phyloP scores from a whole-genome alignment of 345 rosid genomes.

The Lepidium aucheri region DNA sequence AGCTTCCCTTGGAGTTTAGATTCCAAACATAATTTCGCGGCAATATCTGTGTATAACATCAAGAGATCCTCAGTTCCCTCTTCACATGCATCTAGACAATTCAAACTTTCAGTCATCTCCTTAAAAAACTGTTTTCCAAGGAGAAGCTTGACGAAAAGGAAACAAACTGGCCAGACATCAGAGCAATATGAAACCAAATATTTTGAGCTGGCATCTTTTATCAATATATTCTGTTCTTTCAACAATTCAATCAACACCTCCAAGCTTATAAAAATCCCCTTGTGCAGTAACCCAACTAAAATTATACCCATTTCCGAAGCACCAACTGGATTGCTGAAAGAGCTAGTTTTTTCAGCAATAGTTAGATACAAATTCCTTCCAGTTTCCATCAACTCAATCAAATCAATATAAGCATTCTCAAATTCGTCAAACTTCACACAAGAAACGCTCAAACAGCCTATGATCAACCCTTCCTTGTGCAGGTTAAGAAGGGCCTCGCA shows the following conservation, averaged over 20 bases:
- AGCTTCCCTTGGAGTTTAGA: conserved; percentile 30
- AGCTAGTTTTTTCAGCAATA: conserved; percentile 23
- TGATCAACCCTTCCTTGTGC: conserved; percentile 44
- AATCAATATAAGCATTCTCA: conserved; percentile 50
- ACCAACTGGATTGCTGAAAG: conserved; percentile 25
- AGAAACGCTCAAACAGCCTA: conserved; percentile 49
- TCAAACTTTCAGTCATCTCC: conserved; percentile 32
- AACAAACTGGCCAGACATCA: conserved; percentile 75
- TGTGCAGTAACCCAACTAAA: conserved; percentile 28
- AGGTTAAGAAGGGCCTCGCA: conserved; percentile 57
- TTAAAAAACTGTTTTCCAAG: conserved; percentile 39
- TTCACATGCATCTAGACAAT: conserved; percentile 15
- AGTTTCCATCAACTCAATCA: conserved; percentile 38
- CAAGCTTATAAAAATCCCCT: conserved; percentile 47
- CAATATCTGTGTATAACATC: conserved; percentile 27
- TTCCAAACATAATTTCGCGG: conserved; percentile 37
- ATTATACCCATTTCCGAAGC: conserved; percentile 23
- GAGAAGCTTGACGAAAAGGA: conserved; percentile 48
- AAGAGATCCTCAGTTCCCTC: conserved; percentile 26
- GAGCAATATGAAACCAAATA: conserved; percentile 33
- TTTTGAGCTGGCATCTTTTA: conserved; percentile 17
- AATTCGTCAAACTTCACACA: conserved; percentile 54
- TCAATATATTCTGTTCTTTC: conserved; percentile 25
- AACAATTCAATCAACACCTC: conserved; percentile 52
- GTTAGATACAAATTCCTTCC: conserved; percentile 32